Base-by-base conservation (phyloP, 192 early-diverging fungal genomes). In the Coemansia sp. region DNA sequence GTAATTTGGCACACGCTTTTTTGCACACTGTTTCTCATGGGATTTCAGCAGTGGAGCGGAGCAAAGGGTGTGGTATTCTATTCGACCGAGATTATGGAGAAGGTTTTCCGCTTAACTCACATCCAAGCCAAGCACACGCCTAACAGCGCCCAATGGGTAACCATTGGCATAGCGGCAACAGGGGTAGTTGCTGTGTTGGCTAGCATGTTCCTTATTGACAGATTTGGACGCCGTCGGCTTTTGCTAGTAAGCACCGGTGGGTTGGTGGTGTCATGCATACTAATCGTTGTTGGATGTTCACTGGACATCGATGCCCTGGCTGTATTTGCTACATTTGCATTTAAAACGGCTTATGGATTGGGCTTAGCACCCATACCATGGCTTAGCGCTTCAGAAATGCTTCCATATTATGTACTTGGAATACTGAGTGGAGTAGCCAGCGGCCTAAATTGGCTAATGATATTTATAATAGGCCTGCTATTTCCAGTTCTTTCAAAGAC, bases 31-130 rank as follows among this genome's bases (percentile, higher is more conserved):
- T 71, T 82, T 3, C 48, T 92, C 21, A 88, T 91, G 68, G 70
- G 86, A 0, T 66, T 81, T 43, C 92, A 94, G 72, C 92, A 94
- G 61, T 82, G 91, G 55, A 84, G 83, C 17, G 92, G 90, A 31
- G 83, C 91, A 57, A 92, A 90, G 57, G 90, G 86, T 12, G 78
- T 91, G 17, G 85, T 91, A 46, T 91, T 87, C 69, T 94, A 92
- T 60, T 87, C 84, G 11, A 89, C 92, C 3, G 85, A 84, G 3
- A 90, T 93, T 16, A 83, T 93, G 58, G 64, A 71, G 5, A 62
- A 80, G 9, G 74, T 76, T 0, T 85, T 87, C 46, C 53, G 71
- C 6, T 51, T 81, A 15, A 67, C 64, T 32, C 74, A 75, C 11
- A 58, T 14, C 42, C 65, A 72, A 37, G 57, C 40, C 44, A 80